Percentiles rank a stretch among this genome's conserved stretches.
Conservation (phyloP, 192 early-diverging fungal species). For the Coemansia reversa region DNA sequence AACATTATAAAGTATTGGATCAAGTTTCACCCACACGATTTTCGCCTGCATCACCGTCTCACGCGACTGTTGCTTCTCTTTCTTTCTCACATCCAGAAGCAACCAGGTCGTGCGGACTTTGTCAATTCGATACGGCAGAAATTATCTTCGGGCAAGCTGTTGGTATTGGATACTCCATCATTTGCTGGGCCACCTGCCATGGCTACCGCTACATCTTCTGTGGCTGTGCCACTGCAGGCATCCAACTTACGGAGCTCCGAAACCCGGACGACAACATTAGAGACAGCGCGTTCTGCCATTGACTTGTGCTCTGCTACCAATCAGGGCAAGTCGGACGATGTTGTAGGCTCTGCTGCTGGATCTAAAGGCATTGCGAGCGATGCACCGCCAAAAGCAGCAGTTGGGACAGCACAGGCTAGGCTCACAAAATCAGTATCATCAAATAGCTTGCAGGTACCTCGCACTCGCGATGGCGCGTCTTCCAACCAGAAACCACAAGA, state of each 20-base stretch:
- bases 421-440: conserved; percentile 9
- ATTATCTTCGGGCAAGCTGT: conserved; percentile 43
- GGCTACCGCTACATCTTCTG: conserved; percentile 3
- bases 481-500: neutral
- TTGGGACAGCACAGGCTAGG: neutral
- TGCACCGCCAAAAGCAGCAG: conserved; percentile 3
- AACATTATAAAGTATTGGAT: conserved; percentile 89
- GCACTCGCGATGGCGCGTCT: neutral
- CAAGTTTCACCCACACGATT: conserved; percentile 71
- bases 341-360: neutral
- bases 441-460: conserved; percentile 2
- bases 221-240: conserved; percentile 32
- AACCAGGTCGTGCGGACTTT: conserved; percentile 53
- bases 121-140: conserved; percentile 50
- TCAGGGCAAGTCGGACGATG: neutral
- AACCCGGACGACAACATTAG: conserved; percentile 16
- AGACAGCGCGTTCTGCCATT: conserved; percentile 37
- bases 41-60: conserved; percentile 49
- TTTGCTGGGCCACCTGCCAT: conserved; percentile 18
- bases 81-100: conserved; percentile 52
- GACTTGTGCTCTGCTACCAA: conserved; percentile 22
- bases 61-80: conserved; percentile 52
- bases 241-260: conserved; percentile 37
- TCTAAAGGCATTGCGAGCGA: neutral
- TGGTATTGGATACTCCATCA: conserved; percentile 40